Evolutionary conservation across 768 basidiomycete genomes (phyloP).

Genomic region (Coprinellus micaceus): DNA sequence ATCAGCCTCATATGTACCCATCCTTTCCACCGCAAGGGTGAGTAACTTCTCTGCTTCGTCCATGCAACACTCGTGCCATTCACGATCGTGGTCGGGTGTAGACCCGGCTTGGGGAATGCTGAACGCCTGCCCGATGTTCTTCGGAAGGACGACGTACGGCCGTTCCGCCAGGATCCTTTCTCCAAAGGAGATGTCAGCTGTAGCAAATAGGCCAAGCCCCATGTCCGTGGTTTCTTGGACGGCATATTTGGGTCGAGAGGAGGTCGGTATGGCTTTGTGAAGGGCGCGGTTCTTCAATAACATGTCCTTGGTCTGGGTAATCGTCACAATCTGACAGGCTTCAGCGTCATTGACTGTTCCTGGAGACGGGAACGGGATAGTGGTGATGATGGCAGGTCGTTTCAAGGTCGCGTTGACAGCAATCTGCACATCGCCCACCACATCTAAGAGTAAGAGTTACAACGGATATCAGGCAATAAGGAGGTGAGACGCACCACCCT

Average conservation of each 20-base stretch:
- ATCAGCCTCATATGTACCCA: neutral
- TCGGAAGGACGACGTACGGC: constrained; percentile 10
- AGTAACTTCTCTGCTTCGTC: neutral
- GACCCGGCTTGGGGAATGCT: neutral
- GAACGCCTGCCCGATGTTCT: neutral
- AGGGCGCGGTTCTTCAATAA: neutral
- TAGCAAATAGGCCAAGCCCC: constrained; percentile 9
- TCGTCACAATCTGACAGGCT: constrained; percentile 7
- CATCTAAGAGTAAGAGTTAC: too few species aligned
- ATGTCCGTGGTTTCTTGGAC: neutral
- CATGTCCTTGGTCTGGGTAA: neutral
- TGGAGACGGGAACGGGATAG: constrained; percentile 11
- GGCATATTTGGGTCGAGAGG: neutral
- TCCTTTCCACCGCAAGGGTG: neutral
- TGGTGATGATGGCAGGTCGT: constrained; percentile 5
- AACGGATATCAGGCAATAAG: neutral
- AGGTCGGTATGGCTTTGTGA: neutral
- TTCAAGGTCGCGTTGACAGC: neutral
- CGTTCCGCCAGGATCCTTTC: constrained; percentile 13
- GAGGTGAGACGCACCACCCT: too few species aligned
- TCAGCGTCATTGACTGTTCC: neutral
- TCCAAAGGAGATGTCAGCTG: neutral
- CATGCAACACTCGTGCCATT: constrained; percentile 13
- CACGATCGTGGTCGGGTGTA: constrained; percentile 12
- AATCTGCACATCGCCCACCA: neutral